Base-by-base conservation (phyloP, 208 protist genomes). In the Trichomonas gallinae region DNA sequence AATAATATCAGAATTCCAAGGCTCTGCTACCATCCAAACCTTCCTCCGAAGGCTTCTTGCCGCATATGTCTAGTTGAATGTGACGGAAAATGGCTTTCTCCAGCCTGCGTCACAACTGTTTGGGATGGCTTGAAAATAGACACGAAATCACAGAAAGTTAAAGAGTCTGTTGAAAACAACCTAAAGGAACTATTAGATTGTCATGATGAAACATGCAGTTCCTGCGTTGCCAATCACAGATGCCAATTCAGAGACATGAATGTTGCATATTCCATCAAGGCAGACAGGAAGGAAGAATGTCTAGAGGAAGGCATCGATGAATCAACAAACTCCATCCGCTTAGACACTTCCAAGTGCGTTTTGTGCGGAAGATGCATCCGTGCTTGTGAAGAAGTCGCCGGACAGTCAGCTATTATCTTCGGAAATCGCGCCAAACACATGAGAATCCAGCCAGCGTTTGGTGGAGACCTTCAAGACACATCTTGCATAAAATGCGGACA, bases 401-500 rank as follows among this genome's bases (percentile, higher is more conserved):
- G 81, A 31, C 6, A n/a, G 36, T 45, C 38, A 44, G 34, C 21
- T 6, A 36, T 97, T 42, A 48, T 38, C 34, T 3, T 96, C 44
- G 96, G 40, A 0, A 26, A 10, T 34, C 10, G 0, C 4, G 11
- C 2, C 11, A 38, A 21, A 2, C 21, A 21, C 26, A 44, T 31
- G 4, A 15, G 4, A 31, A 38, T 87, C 6, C 10, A 44, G 44
- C 23, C 81, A 44, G 15, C 36, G 44, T 38, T 9, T 15, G 81
- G 81, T 31, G 6, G 21, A 42, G 21, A 26, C 23, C n/a, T 98
- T 13, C 4, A 40, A 23, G 96, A 97, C 0, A 51, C 81, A 63
- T 96, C 17, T 42, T 98, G 97, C 93, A 97, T 98, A 49, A 96
- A 81, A 23, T 98, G 97, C 87, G 97, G 97, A 21, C 97, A 97